Conservation (phyloP, 2,329 filamentous ascomycete genomes). For the Graphilbum sp. region DNA sequence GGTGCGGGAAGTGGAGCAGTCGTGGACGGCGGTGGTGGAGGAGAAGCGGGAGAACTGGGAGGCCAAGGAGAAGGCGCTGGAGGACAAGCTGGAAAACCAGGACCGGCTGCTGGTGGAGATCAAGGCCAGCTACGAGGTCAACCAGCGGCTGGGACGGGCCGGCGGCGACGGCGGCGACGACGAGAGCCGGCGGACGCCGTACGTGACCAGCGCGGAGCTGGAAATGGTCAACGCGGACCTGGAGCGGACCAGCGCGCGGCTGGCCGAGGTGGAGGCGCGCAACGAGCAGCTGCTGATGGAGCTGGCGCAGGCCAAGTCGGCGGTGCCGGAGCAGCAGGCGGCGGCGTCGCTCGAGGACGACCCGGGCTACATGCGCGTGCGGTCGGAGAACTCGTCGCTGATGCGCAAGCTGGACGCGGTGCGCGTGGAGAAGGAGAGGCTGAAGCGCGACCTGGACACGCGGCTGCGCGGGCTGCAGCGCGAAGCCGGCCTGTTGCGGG, state of each 20-base stretch:
- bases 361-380: conserved; percentile 69
- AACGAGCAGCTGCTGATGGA: conserved; percentile 90
- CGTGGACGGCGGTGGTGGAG: conserved; percentile 76
- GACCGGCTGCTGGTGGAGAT: conserved; percentile 84
- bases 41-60: conserved; percentile 97
- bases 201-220: conserved; percentile 73
- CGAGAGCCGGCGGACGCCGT: conserved; percentile 40
- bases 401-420: conserved; percentile 74
- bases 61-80: conserved; percentile 71
- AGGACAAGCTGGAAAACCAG: conserved; percentile 90
- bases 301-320: conserved; percentile 73
- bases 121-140: conserved; percentile 94
- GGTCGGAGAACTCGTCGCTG: conserved; percentile 85
- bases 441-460: conserved; percentile 59
- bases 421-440: conserved; percentile 67
- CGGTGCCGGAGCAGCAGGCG: conserved; percentile 45
- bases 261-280: conserved; percentile 82
- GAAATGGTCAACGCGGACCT: conserved; percentile 87
- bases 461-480: conserved; percentile 67
- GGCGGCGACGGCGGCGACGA: conserved; percentile 20
- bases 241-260: conserved; percentile 69
- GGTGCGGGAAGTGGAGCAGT: conserved; percentile 77
- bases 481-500: conserved; percentile 55
- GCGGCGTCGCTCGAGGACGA: conserved; percentile 65
- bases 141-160: conserved; percentile 66